Evolutionary conservation across 164 flowering plant species (phyloP).

Genomic region (Pachysandra terminalis): DNA sequence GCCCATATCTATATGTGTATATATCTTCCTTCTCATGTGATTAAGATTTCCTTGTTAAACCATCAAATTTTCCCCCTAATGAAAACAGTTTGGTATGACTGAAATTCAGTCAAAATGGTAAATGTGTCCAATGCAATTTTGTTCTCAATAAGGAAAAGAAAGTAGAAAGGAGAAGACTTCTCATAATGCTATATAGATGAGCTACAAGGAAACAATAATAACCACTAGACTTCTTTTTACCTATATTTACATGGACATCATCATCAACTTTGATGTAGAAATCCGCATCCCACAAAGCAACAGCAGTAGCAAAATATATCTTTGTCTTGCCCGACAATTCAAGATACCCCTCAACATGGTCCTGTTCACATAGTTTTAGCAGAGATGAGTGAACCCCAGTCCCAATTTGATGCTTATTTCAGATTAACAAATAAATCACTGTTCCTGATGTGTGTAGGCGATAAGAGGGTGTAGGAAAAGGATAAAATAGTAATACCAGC

Average conservation of each 20-base stretch:
- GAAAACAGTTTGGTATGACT: background rate
- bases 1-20: too few relatives aligned
- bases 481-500: conserved; percentile 41
- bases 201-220: background rate
- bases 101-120: background rate
- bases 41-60: background rate
- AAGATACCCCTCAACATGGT: conserved; percentile 71
- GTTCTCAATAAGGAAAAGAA: background rate
- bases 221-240: conserved; percentile 21
- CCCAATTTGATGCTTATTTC: background rate
- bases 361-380: conserved; percentile 30
- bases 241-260: conserved; percentile 73
- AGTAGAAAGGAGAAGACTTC: background rate
- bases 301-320: conserved; percentile 61
- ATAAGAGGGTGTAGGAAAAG: background rate
- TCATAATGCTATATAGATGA: background rate
- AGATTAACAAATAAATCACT: conserved; percentile 4
- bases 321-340: conserved; percentile 79
- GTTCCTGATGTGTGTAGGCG: background rate
- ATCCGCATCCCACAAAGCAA: conserved; percentile 71
- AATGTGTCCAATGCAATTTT: background rate
- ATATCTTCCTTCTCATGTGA: background rate
- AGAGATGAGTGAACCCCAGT: background rate
- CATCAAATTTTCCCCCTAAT: background rate
- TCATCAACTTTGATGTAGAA: conserved; percentile 81